These are phyloP conservation scores for Fusarium sp. DNA, from an alignment of 2,329 filamentous ascomycete species.

Conservation along the genomic window DNA sequence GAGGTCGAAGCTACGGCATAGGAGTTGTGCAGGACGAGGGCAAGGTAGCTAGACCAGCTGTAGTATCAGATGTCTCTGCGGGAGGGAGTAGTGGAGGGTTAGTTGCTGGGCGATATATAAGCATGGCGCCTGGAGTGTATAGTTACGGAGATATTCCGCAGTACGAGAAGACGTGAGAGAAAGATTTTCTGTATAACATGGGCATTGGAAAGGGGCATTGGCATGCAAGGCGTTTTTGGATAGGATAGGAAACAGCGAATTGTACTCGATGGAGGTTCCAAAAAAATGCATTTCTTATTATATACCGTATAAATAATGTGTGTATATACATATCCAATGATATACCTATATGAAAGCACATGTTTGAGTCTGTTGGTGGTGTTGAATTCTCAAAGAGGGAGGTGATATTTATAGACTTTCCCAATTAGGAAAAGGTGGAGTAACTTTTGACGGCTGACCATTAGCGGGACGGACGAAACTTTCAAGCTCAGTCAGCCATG, in stretches of 20 bases:
- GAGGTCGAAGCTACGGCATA: constrained; percentile 39
- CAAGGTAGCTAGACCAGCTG: constrained; percentile 23
- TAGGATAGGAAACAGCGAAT: constrained; percentile 6
- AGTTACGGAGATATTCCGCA: constrained; percentile 39
- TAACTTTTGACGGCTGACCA: background rate
- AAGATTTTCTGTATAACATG: background rate
- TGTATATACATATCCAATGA: background rate
- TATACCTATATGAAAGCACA: background rate
- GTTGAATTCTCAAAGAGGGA: background rate
- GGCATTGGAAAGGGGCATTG: background rate
- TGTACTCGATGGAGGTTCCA: background rate
- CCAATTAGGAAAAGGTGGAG: constrained; percentile 22
- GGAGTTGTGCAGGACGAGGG: constrained; percentile 43
- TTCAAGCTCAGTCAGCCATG: background rate
- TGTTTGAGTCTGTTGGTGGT: background rate
- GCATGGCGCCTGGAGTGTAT: constrained; percentile 41
- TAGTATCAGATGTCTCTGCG: constrained; percentile 11
- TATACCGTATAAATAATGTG: background rate
- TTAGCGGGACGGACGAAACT: background rate
- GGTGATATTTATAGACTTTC: constrained; percentile 1
- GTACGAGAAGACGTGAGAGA: constrained; percentile 28
- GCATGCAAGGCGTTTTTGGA: constrained; percentile 29
- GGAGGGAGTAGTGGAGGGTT: constrained; percentile 18
- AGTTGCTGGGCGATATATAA: constrained; percentile 35
- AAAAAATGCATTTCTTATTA: background rate